A percentile compares a stretch with the other conserved stretches of the same genome.
These are phyloP conservation scores for Phyllosticta citriasiana DNA, from an alignment of 2,329 filamentous ascomycete species.

Conservation along the genomic window DNA sequence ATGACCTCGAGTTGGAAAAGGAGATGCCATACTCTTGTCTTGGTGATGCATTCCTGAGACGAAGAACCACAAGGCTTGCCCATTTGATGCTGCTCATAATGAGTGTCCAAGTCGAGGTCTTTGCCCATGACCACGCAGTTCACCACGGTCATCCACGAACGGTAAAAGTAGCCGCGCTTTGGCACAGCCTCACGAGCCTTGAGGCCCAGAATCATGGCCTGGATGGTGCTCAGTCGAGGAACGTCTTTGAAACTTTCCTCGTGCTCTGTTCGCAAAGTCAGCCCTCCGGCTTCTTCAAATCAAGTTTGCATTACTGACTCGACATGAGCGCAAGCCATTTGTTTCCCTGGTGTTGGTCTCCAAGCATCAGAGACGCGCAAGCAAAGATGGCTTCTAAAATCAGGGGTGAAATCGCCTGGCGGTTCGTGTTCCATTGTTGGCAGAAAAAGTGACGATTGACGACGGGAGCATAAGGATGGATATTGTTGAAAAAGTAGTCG, in stretches of 20 bases:
- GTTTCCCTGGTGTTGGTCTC: slow-evolving; percentile 73
- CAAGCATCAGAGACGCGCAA: slow-evolving; percentile 72
- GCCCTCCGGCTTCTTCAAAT: slow-evolving; percentile 3
- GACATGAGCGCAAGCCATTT: slow-evolving; percentile 89
- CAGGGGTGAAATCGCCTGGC: slow-evolving; percentile 77
- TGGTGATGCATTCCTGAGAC: slow-evolving; percentile 67
- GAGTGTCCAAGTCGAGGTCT: slow-evolving; percentile 80
- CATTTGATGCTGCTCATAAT: slow-evolving; percentile 66
- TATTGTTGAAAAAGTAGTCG: slow-evolving; percentile 78
- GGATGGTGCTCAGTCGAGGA: slow-evolving; percentile 80
- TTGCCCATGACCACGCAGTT: slow-evolving; percentile 89
- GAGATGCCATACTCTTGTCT: slow-evolving; percentile 82
- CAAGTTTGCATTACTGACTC: slow-evolving; percentile 43
- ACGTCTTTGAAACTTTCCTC: slow-evolving; percentile 90
- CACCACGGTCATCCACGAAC: slow-evolving; percentile 93
- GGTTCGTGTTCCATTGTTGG: slow-evolving; percentile 77
- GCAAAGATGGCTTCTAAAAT: slow-evolving; percentile 87
- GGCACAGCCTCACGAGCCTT: slow-evolving; percentile 89
- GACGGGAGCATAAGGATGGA: slow-evolving; percentile 88
- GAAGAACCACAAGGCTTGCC: slow-evolving; percentile 60
- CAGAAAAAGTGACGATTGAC: slow-evolving; percentile 75
- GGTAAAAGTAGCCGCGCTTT: slow-evolving; percentile 90
- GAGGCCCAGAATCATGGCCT: slow-evolving; percentile 75
- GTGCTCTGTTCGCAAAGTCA: slow-evolving; percentile 50
- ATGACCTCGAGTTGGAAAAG: slow-evolving; percentile 81